Conservation (phyloP, 345 rosid species). For the Camelina laxa region DNA sequence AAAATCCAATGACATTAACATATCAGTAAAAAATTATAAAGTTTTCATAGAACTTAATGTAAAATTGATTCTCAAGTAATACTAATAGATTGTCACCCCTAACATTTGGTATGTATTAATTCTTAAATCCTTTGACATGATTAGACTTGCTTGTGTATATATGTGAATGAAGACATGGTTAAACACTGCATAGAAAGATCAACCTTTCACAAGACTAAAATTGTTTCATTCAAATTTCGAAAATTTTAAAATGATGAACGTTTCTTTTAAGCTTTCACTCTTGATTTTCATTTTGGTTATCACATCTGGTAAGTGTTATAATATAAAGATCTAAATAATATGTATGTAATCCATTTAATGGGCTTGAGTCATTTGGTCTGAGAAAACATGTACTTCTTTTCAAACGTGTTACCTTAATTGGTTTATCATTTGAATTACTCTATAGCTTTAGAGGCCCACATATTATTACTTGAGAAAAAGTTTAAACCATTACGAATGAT, state of each 20-base stretch:
- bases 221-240: not conserved
- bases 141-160: not conserved
- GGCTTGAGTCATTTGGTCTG: not conserved
- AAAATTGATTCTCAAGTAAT: too few species aligned
- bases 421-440: not conserved
- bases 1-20: too few species aligned
- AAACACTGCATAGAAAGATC: not conserved
- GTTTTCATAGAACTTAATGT: too few species aligned
- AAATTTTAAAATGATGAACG: slow-evolving; percentile 1
- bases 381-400: not conserved
- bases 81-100: too few species aligned
- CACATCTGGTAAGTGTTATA: slow-evolving; percentile 18
- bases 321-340: too few species aligned
- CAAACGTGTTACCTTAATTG: not conserved
- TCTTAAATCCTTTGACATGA: not conserved
- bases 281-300: slow-evolving; percentile 26
- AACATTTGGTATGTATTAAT: too few species aligned
- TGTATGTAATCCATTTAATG: not conserved
- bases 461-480: not conserved
- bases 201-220: not conserved
- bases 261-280: not conserved
- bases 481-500: not conserved
- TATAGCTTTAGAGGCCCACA: not conserved
- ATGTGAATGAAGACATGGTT: not conserved
- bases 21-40: too few species aligned